Evolutionary conservation across 768 basidiomycete species (phyloP).

Genomic region (Naganishia vaughanmartiniae): DNA sequence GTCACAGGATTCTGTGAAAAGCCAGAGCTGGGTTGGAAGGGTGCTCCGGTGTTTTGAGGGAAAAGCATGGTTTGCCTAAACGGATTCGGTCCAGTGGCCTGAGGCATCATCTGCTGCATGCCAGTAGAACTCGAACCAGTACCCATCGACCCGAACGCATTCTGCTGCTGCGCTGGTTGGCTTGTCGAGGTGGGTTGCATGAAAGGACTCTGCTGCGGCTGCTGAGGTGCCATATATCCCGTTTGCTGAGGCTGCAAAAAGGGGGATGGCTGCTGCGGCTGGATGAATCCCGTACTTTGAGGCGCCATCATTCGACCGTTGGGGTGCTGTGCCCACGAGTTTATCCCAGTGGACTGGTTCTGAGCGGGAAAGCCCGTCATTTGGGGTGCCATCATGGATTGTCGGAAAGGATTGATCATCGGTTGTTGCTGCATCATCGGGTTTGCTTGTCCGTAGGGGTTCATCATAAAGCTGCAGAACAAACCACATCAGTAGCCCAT

Average conservation of each 20-base stretch:
- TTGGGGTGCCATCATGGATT: slow-evolving; percentile 54
- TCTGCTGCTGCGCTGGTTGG: slow-evolving; percentile 41
- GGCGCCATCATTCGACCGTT: slow-evolving; percentile 20
- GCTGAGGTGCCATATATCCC: slow-evolving; percentile 53
- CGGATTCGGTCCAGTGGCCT: slow-evolving; percentile 67
- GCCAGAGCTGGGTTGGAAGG: slow-evolving; percentile 40
- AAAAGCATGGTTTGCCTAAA: slow-evolving; percentile 77
- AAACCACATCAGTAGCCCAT: background rate
- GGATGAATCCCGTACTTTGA: slow-evolving; percentile 35
- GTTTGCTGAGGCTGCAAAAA: slow-evolving; percentile 59
- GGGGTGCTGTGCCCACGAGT: slow-evolving; percentile 13
- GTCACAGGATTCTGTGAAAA: slow-evolving; percentile 3
- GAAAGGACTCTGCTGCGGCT: slow-evolving; percentile 56
- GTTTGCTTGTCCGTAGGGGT: slow-evolving; percentile 12
- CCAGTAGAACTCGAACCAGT: slow-evolving; percentile 40
- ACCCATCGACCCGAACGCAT: slow-evolving; percentile 48
- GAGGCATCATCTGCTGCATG: slow-evolving; percentile 54
- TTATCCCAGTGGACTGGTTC: slow-evolving; percentile 33
- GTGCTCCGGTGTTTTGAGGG: slow-evolving; percentile 64
- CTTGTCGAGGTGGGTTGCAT: slow-evolving; percentile 44
- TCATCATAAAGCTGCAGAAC: slow-evolving; percentile 11
- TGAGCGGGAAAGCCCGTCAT: slow-evolving; percentile 50
- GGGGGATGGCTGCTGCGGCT: slow-evolving; percentile 39
- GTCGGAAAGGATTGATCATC: slow-evolving; percentile 73
- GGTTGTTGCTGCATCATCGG: slow-evolving; percentile 52